Evolutionary conservation across 108 stramenopile species (phyloP).

Genomic region (Nannochloropsis oceanica): DNA sequence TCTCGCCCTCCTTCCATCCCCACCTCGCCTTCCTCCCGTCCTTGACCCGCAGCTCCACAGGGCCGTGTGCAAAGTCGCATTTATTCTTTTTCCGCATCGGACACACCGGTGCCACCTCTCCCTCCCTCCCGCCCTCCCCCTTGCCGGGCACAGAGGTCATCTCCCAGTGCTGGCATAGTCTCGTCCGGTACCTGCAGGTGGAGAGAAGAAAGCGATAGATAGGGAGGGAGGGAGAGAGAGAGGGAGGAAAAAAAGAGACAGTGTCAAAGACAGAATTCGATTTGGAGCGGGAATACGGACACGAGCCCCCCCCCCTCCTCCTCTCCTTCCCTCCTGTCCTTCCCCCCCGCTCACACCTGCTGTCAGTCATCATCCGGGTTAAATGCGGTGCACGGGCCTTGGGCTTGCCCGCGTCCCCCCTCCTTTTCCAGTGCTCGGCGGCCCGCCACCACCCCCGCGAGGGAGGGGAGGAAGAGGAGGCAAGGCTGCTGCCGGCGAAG

Average conservation of each 20-base stretch:
- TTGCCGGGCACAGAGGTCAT: neutral
- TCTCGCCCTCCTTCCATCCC: constrained; percentile 66
- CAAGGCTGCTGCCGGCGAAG: neutral
- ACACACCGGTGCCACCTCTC: constrained; percentile 37
- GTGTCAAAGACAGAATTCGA: too few species aligned
- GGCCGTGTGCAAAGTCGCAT: constrained; percentile 87
- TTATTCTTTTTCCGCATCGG: constrained; percentile 68
- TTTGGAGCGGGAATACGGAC: too few species aligned
- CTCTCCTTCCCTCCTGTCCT: too few species aligned
- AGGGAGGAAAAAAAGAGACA: too few species aligned
- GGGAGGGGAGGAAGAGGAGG: neutral
- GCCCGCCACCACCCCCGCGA: constrained; percentile 24
- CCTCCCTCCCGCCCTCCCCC: neutral
- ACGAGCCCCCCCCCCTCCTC: too few species aligned
- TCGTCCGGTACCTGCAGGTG: constrained; percentile 82
- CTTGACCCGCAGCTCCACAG: constrained; percentile 76
- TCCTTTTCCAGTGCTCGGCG: constrained; percentile 15
- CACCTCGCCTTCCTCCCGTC: constrained; percentile 70
- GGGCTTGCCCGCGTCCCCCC: constrained; percentile 22
- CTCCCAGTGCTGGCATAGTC: constrained; percentile 82
- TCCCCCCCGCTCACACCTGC: neutral
- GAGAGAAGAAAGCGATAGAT: too few species aligned
- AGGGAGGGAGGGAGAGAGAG: too few species aligned
- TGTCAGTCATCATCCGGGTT: constrained; percentile 57
- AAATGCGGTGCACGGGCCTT: constrained; percentile 36